Conservation (phyloP, 441 rosid genomes). For the Metrosideros polymorpha region DNA sequence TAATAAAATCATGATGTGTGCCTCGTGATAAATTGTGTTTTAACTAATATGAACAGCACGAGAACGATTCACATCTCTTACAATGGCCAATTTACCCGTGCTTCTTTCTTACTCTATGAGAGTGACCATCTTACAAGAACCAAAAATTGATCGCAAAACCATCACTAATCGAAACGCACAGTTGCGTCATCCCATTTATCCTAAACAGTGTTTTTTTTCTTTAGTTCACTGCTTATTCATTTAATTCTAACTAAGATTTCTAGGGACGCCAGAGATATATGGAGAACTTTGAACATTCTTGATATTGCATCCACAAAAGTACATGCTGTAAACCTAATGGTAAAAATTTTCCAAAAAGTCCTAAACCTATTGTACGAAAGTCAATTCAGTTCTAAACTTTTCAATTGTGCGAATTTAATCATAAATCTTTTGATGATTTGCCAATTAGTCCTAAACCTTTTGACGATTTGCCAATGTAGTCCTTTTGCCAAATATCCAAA, state of each 20-base stretch:
- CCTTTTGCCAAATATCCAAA: too few relatives aligned
- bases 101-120: background rate
- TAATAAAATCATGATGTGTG: background rate
- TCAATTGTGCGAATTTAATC: too few relatives aligned
- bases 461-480: too few relatives aligned
- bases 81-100: background rate
- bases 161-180: background rate
- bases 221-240: background rate
- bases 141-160: background rate
- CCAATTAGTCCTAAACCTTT: too few relatives aligned
- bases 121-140: background rate
- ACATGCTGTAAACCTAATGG: too few relatives aligned
- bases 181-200: background rate
- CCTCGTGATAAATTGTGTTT: background rate
- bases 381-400: too few relatives aligned
- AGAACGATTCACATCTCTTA: background rate
- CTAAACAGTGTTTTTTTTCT: background rate
- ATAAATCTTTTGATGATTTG: too few relatives aligned
- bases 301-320: too few relatives aligned
- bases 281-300: background rate
- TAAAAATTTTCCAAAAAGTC: too few relatives aligned
- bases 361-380: too few relatives aligned
- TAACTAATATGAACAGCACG: background rate
- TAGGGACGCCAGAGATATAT: background rate
- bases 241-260: background rate